A percentile compares a stretch with the other conserved stretches of the same genome.
Evolutionary conservation across 1,284 basidiomycete species (phyloP).

Genomic region (Anthracocystis setariae): DNA sequence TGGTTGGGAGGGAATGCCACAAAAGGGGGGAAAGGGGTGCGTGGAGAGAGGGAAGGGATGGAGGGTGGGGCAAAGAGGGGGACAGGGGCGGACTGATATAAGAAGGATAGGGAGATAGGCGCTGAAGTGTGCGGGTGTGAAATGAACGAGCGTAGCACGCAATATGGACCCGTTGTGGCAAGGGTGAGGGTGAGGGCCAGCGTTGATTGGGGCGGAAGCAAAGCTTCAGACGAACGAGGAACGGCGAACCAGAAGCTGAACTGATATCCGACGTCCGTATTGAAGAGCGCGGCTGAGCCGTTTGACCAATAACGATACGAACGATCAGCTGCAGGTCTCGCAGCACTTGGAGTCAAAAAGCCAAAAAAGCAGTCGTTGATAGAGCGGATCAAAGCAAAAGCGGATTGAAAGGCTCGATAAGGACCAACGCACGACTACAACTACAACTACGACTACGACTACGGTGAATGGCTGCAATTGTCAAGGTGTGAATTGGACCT

Average conservation of each 20-base stretch:
- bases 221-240: not conserved
- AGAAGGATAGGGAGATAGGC: conserved; percentile 1
- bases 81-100: not conserved
- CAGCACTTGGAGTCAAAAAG: too few species aligned
- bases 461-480: too few species aligned
- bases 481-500: too few species aligned
- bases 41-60: not conserved
- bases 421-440: too few species aligned
- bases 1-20: not conserved
- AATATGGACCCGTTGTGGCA: not conserved
- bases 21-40: not conserved
- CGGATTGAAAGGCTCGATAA: too few species aligned
- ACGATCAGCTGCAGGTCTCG: too few species aligned
- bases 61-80: not conserved
- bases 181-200: too few species aligned
- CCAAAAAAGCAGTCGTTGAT: too few species aligned
- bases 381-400: too few species aligned
- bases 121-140: conserved; percentile 1
- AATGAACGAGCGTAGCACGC: conserved; percentile 6
- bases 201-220: not conserved
- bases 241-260: not conserved
- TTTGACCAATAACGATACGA: too few species aligned
- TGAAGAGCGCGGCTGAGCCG: not conserved
- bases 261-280: not conserved
- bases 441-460: too few species aligned